Conservation (phyloP, 495 filamentous ascomycete species). For the Opeltia flavorubescens region DNA sequence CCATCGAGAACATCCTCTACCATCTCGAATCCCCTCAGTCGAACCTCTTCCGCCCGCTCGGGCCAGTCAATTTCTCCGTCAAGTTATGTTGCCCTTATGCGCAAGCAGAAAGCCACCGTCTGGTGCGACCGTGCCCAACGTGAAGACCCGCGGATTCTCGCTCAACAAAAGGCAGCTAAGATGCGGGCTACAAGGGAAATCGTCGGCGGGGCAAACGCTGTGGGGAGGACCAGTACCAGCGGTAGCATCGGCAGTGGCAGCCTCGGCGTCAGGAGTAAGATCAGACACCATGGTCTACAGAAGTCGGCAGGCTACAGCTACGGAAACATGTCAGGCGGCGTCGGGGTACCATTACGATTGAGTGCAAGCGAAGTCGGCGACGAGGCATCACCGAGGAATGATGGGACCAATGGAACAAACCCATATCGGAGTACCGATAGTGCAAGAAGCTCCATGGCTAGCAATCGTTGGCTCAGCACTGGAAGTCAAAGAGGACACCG, state of each 20-base stretch:
- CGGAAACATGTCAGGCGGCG: constrained; percentile 52
- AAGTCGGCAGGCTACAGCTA: constrained; percentile 59
- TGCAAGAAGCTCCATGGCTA: constrained; percentile 64
- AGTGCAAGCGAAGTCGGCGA: constrained; percentile 92
- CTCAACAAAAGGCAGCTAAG: constrained; percentile 70
- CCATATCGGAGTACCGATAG: constrained; percentile 61
- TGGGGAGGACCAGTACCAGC: constrained; percentile 40
- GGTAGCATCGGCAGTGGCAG: constrained; percentile 41
- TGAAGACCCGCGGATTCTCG: constrained; percentile 73
- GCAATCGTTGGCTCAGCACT: constrained; percentile 44
- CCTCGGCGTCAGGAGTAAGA: constrained; percentile 51
- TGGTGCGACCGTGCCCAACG: constrained; percentile 95
- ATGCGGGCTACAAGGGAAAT: constrained; percentile 73
- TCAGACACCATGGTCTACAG: constrained; percentile 62
- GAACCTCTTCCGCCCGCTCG: constrained; percentile 61
- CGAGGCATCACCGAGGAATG: constrained; percentile 63
- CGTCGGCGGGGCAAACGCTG: constrained; percentile 31
- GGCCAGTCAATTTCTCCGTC: constrained; percentile 41
- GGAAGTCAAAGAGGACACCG: constrained; percentile 37
- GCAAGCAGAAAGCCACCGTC: constrained; percentile 93
- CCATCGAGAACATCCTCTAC: constrained; percentile 31
- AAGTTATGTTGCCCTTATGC: constrained; percentile 84
- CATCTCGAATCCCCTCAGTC: constrained; percentile 47
- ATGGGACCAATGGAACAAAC: constrained; percentile 37
- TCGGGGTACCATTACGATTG: constrained; percentile 74